phyloP scores from a whole-genome alignment of 495 filamentous ascomycete genomes.

The Cercophora samala region DNA sequence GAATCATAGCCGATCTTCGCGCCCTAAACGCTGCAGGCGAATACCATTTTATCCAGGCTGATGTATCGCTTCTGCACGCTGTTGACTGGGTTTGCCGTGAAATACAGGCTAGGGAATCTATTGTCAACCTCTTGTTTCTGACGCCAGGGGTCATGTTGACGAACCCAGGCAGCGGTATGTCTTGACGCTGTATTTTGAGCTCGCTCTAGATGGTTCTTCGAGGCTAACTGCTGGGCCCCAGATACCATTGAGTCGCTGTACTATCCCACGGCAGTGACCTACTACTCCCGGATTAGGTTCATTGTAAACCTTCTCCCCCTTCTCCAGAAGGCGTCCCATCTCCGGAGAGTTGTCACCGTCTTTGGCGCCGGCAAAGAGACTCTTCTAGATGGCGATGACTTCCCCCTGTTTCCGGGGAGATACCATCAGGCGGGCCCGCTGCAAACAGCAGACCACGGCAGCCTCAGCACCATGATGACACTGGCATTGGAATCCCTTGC shows the following conservation, averaged over 20 bases:
- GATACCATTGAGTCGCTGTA: constrained; percentile 61
- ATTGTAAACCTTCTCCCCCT: constrained; percentile 61
- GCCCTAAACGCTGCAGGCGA: constrained; percentile 50
- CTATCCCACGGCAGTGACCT: constrained; percentile 49
- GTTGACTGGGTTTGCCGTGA: constrained; percentile 60
- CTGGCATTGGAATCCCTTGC: constrained; percentile 51
- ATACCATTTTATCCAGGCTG: constrained; percentile 53
- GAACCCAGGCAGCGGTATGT: constrained; percentile 20
- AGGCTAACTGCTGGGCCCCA: constrained; percentile 13
- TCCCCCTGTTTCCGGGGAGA: constrained; percentile 23
- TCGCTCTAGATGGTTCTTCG: neutral
- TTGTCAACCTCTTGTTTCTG: constrained; percentile 62
- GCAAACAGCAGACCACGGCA: constrained; percentile 17
- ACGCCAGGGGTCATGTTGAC: constrained; percentile 44
- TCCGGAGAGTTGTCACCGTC: constrained; percentile 61
- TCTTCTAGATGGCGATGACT: constrained; percentile 45
- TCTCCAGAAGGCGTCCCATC: constrained; percentile 41
- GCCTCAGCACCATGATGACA: constrained; percentile 45
- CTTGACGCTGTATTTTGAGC: neutral
- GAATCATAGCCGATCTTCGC: constrained; percentile 46
- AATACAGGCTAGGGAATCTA: constrained; percentile 51
- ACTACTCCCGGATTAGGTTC: constrained; percentile 65
- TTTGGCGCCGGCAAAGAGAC: constrained; percentile 54
- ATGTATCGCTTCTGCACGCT: constrained; percentile 54
- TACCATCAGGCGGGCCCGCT: neutral